These are phyloP conservation scores for Cutaneotrichosporon daszewskae DNA, from an alignment of 1,284 basidiomycete genomes.

Conservation along the genomic window DNA sequence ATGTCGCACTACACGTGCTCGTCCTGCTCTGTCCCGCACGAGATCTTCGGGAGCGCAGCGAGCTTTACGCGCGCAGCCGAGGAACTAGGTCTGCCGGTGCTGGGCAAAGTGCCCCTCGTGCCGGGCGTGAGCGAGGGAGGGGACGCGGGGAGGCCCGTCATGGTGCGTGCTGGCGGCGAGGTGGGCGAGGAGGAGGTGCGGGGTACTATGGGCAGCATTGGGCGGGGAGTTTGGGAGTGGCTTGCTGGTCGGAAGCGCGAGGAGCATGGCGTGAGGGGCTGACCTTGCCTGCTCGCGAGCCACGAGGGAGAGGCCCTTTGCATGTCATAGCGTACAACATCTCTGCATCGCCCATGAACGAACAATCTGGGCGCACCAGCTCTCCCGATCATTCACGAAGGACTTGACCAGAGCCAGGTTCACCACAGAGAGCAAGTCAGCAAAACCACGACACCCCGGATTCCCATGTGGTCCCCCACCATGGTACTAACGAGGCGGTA, in stretches of 20 bases:
- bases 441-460: conserved; percentile 56
- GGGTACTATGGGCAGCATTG: conserved; percentile 33
- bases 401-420: too few species aligned
- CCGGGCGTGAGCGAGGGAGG: conserved; percentile 68
- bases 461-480: conserved; percentile 77
- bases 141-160: conserved; percentile 60
- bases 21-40: conserved; percentile 63
- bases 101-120: conserved; percentile 75
- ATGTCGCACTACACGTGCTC: conserved; percentile 85
- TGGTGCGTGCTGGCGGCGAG: conserved; percentile 41
- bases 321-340: too few species aligned
- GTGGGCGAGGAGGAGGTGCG: conserved; percentile 38
- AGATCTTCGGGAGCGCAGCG: conserved; percentile 71
- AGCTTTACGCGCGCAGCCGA: conserved; percentile 62
- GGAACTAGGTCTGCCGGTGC: conserved; percentile 59
- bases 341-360: too few species aligned
- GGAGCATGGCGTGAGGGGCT: too few species aligned
- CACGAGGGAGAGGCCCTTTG: too few species aligned
- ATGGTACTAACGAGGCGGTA: conserved; percentile 75
- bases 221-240: conserved; percentile 36
- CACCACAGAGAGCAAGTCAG: too few species aligned
- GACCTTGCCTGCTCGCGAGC: too few species aligned
- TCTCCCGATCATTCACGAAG: too few species aligned
- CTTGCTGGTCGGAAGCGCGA: too few species aligned
- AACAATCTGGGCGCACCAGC: too few species aligned